Conservation (phyloP, 306 rosid genomes). For the Cajanus cajan region DNA sequence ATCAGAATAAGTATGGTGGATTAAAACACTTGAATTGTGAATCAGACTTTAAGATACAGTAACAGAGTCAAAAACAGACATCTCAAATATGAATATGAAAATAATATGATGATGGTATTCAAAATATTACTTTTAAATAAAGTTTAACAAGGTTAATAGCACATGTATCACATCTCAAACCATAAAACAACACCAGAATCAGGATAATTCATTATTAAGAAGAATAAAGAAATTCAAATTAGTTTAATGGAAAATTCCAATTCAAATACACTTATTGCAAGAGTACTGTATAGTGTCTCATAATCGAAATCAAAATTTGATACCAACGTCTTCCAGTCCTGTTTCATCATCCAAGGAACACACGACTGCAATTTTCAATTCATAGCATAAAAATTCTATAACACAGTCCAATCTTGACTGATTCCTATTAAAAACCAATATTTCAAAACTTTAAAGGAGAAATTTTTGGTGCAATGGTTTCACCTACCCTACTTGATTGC, state of each 20-base stretch:
- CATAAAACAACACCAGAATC: conserved; percentile 7
- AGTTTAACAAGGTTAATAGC: background rate
- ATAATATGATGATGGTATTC: background rate
- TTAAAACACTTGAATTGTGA: background rate
- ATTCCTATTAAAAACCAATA: conserved; percentile 16
- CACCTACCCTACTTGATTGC: conserved; percentile 78
- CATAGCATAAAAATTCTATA: background rate
- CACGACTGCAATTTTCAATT: background rate
- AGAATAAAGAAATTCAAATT: background rate
- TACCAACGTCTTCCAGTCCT: conserved; percentile 1
- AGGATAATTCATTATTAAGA: background rate
- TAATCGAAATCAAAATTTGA: background rate
- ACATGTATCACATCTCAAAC: background rate
- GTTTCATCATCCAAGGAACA: conserved; percentile 21
- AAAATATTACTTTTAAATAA: background rate
- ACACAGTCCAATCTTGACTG: background rate
- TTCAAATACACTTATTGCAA: background rate
- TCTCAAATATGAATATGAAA: background rate
- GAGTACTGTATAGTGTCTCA: background rate
- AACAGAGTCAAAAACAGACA: background rate
- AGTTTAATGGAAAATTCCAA: background rate
- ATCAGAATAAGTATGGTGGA: background rate
- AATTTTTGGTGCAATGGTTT: conserved; percentile 27
- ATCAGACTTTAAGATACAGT: background rate
- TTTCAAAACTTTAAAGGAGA: background rate